Conservation (phyloP, 2,329 filamentous ascomycete species). For the Trichoderma koningii region DNA sequence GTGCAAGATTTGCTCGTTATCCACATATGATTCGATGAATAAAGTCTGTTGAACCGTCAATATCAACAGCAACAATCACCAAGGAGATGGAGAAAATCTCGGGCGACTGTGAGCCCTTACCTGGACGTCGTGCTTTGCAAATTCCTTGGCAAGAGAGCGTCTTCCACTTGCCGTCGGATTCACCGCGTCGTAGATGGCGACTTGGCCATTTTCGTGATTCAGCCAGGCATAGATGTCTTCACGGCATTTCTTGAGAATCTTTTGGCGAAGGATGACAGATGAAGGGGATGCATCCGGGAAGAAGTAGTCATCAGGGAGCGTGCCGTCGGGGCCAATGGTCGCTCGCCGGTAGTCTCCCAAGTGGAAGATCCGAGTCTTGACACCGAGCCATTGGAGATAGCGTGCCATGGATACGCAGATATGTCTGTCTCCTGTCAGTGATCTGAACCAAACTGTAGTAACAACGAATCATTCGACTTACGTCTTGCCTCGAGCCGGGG, state of each 20-base stretch:
- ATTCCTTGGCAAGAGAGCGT: slow-evolving; percentile 86
- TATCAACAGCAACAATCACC: neutral
- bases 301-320: slow-evolving; percentile 96
- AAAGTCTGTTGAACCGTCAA: slow-evolving; percentile 64
- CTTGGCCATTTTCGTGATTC: slow-evolving; percentile 95
- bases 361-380: slow-evolving; percentile 98
- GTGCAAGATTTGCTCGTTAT: slow-evolving; percentile 88
- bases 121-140: slow-evolving; percentile 95
- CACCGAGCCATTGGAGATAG: slow-evolving; percentile 94
- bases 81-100: neutral
- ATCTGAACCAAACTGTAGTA: slow-evolving; percentile 1
- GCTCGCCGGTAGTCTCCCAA: slow-evolving; percentile 94
- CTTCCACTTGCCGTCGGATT: slow-evolving; percentile 85
- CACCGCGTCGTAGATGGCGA: slow-evolving; percentile 97
- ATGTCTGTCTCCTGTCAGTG: slow-evolving; percentile 58
- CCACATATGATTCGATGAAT: slow-evolving; percentile 94
- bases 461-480: slow-evolving; percentile 47
- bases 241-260: slow-evolving; percentile 95
- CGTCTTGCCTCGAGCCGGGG: slow-evolving; percentile 95
- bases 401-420: slow-evolving; percentile 94
- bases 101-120: slow-evolving; percentile 46
- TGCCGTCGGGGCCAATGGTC: slow-evolving; percentile 78
- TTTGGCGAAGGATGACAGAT: slow-evolving; percentile 91
- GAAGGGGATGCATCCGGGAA: slow-evolving; percentile 90
- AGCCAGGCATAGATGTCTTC: slow-evolving; percentile 97